These are phyloP conservation scores for Iberis pinnata DNA, from an alignment of 345 rosid genomes.

Conservation along the genomic window DNA sequence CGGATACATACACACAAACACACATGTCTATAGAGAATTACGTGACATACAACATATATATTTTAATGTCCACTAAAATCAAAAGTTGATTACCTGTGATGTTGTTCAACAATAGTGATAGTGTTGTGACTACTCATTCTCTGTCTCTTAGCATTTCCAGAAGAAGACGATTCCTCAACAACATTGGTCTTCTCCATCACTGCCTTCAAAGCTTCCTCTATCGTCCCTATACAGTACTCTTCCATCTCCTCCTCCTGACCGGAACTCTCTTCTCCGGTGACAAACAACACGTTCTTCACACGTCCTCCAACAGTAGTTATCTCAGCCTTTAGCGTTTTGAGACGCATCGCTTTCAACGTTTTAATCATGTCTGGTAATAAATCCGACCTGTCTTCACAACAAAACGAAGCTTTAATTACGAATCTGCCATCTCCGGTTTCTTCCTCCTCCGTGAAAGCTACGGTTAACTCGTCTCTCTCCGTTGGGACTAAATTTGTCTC, in stretches of 20 bases:
- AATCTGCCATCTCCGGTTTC: conserved; percentile 58
- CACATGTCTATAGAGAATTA: conserved; percentile 18
- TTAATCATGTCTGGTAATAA: conserved; percentile 83
- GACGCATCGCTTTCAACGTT: conserved; percentile 66
- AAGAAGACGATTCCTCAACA: conserved; percentile 60
- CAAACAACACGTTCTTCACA: conserved; percentile 84
- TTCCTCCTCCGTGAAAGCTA: conserved; percentile 56
- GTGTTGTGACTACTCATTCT: conserved; percentile 43
- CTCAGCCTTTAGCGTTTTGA: conserved; percentile 84
- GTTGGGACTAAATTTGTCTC: conserved; percentile 80
- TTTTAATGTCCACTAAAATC: conserved; percentile 1
- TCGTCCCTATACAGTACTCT: conserved; percentile 58
- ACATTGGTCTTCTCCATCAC: conserved; percentile 76
- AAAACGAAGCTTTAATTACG: conserved; percentile 80
- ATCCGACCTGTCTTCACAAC: conserved; percentile 90
- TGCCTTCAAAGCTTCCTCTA: conserved; percentile 84
- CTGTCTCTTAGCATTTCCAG: conserved; percentile 80
- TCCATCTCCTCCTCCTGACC: conserved; percentile 35
- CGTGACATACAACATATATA: conserved; percentile 20
- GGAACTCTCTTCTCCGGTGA: conserved; percentile 68
- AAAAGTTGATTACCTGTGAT: conserved; percentile 19
- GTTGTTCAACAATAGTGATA: conserved; percentile 47
- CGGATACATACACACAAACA: conserved; percentile 27
- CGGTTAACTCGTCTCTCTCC: conserved; percentile 76
- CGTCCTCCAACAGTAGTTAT: conserved; percentile 89